Evolutionary conservation across 2,329 filamentous ascomycete genomes (phyloP), one percentile per base, ranked within the genome.

Genomic region (Ceratocystis smalleyi): DNA sequence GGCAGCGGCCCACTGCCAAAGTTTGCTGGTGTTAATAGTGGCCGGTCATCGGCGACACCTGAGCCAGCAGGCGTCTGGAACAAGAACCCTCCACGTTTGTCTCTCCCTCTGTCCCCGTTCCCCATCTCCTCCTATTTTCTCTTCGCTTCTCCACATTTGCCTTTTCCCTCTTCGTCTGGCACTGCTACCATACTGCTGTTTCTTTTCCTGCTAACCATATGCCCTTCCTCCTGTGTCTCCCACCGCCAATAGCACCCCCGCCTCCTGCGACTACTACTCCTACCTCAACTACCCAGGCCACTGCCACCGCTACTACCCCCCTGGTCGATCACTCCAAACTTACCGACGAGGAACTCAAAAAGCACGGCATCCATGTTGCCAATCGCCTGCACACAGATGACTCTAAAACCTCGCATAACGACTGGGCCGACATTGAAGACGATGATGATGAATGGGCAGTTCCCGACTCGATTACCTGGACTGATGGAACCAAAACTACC

Each of bases 351-450:
- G 89, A 95, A 72, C 79, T 95, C 71, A 87, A 90, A 72, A 88
- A 90, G 72, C 91, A 89, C 73, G 89, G 89, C 40, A 94, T 94
- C 70, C 89, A 94, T 72, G 82, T 95, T 75, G 88, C 89, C 65
- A 89, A 82, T 69, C 85, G 89, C 69, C 77, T 94, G 65, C 86
- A 89, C 68, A 81, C 87, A 61, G 88, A 92, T 68, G 88, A 91
- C 71, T 74, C 79, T 63, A 83, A 83, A 65, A 88, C 88, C 66
- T 59, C 62, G 43, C 87, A 91, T 70, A 84, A 86, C 40, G 92
- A 91, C 72, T 95, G 89, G 89, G 89, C 89, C 27, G 89, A 95
- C 71, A 91, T 92, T 67, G 89, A 94, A 67, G 89, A 94, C 65
- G 89, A 94, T 68, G 88, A 91, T 70, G 89, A 94, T 45, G 88